A percentile compares a stretch with the other conserved stretches of the same genome.
phyloP scores from a whole-genome alignment of 345 rosid genomes.

The Syzygium aqueum region DNA sequence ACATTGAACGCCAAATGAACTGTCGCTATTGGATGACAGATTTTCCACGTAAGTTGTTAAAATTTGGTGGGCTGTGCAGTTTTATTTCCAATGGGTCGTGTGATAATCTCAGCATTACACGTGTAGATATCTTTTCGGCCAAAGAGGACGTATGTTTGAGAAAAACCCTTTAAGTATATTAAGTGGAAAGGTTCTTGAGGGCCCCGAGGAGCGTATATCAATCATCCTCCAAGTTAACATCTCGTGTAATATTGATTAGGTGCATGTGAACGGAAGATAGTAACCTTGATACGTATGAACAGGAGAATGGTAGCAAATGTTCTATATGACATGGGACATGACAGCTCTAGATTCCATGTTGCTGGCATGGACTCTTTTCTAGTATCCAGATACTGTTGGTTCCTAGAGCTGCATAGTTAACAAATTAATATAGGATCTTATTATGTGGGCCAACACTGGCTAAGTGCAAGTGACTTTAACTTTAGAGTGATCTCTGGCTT shows the following conservation, averaged over 20 bases:
- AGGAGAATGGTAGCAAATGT: background rate
- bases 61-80: too few species aligned
- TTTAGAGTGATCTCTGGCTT: background rate
- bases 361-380: background rate
- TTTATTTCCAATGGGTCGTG: background rate
- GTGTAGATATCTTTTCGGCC: background rate
- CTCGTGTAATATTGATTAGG: background rate
- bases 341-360: background rate
- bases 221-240: background rate
- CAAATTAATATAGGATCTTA: background rate
- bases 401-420: background rate
- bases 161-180: background rate
- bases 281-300: background rate
- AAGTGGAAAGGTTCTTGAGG: background rate
- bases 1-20: background rate
- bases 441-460: background rate
- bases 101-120: background rate
- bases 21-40: background rate
- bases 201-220: background rate
- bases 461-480: background rate
- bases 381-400: background rate
- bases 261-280: background rate
- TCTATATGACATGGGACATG: background rate
- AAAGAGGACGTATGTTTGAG: background rate
- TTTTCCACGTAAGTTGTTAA: background rate